Conservation (phyloP, 192 early-diverging fungal species). For the Allomyces macrogynus region DNA sequence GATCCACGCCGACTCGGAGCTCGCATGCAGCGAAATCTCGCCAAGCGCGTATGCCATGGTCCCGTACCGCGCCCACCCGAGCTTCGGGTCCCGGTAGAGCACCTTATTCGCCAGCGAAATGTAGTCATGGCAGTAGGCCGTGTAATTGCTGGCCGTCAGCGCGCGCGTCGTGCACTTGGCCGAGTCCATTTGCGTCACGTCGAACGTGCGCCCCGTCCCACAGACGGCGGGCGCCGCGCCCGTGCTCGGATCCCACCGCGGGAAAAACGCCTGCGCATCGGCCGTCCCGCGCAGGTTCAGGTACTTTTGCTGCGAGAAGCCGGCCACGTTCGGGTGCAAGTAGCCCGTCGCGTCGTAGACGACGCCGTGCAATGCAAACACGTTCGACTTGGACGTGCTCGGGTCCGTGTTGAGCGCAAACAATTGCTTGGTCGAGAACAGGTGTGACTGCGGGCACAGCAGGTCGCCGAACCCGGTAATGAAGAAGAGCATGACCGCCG, state of each 20-base stretch:
- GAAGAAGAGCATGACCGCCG: conserved; percentile 63
- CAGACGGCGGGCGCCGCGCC: background rate
- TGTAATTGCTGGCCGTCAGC: background rate
- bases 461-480: conserved; percentile 50
- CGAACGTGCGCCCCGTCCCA: background rate
- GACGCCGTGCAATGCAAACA: background rate
- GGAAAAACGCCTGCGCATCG: background rate
- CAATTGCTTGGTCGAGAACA: conserved; percentile 47
- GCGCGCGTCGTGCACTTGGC: background rate
- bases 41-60: background rate
- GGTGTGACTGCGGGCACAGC: conserved; percentile 51
- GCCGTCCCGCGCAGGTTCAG: background rate
- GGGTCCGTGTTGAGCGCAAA: background rate
- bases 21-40: conserved; percentile 7
- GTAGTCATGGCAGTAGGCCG: background rate
- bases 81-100: background rate
- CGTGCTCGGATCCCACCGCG: background rate
- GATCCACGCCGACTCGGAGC: conserved; percentile 32
- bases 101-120: background rate
- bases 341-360: background rate
- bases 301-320: background rate
- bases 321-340: background rate
- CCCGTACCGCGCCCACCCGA: background rate
- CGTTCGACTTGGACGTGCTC: conserved; percentile 10
- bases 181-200: background rate